Percentiles rank a stretch among this genome's conserved stretches.
Conservation (phyloP, 1,284 basidiomycete genomes). For the Salmacisia buchloeana region DNA sequence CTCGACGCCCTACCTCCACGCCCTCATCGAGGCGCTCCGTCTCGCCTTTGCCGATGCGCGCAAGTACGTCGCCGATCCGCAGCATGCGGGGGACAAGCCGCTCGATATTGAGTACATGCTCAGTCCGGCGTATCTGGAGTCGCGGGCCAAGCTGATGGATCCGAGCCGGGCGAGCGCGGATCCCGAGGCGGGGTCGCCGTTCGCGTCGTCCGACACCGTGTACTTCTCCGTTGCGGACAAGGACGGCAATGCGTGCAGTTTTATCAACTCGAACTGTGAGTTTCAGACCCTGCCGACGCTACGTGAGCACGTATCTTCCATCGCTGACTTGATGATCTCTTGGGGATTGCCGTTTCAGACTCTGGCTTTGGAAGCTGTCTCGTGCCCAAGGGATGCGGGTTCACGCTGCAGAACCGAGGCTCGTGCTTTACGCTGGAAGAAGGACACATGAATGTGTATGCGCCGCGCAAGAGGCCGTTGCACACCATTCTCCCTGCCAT, state of each 20-base stretch:
- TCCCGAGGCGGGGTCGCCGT: conserved; percentile 70
- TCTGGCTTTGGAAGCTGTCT: conserved; percentile 60
- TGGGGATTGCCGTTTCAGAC: too few relatives aligned
- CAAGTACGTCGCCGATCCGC: conserved; percentile 83
- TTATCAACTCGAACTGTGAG: conserved; percentile 84
- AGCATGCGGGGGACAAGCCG: conserved; percentile 66
- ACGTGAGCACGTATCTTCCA: too few relatives aligned
- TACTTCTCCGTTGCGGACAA: conserved; percentile 68
- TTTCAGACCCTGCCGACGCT: not conserved
- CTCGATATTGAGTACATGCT: conserved; percentile 49
- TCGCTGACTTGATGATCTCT: conserved; percentile 7
- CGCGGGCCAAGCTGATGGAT: conserved; percentile 75
- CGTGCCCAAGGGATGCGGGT: conserved; percentile 84
- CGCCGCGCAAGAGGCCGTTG: conserved; percentile 73
- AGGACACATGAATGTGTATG: conserved; percentile 70
- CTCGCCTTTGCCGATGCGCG: conserved; percentile 75
- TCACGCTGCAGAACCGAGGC: conserved; percentile 91
- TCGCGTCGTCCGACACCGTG: conserved; percentile 81
- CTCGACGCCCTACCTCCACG: conserved; percentile 77
- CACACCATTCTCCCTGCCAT: conserved; percentile 94
- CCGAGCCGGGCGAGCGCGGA: conserved; percentile 62
- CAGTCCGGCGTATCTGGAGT: conserved; percentile 68
- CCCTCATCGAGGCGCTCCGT: conserved; percentile 72
- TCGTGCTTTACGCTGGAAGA: conserved; percentile 72
- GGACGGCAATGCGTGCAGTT: conserved; percentile 89